Conservation (phyloP, 148 eudicot species). For the Camellia sinensis region DNA sequence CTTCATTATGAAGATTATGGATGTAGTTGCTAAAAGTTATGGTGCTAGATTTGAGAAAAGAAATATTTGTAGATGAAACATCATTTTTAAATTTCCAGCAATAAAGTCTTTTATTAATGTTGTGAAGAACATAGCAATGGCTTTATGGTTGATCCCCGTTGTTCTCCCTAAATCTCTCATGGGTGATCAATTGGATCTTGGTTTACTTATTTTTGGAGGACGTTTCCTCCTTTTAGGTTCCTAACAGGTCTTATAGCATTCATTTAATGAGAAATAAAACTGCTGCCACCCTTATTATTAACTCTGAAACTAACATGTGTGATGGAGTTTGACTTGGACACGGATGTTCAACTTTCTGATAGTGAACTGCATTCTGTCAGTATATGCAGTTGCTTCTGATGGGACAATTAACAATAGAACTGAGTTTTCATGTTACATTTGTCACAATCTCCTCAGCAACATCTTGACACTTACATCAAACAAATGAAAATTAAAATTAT, state of each 20-base stretch:
- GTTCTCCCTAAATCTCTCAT: neutral
- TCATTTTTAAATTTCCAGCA: neutral
- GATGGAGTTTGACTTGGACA: neutral
- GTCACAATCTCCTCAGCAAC: neutral
- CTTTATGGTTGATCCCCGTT: neutral
- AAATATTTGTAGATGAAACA: neutral
- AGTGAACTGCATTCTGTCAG: neutral
- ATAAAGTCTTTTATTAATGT: neutral
- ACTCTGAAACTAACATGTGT: neutral
- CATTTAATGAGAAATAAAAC: neutral
- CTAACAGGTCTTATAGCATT: neutral
- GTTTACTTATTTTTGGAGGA: neutral
- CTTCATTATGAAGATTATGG: too few relatives aligned
- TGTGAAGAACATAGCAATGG: neutral
- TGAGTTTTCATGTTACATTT: neutral
- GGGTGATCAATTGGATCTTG: neutral
- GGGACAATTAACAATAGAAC: neutral
- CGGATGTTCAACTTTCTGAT: neutral
- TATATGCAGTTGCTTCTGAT: neutral
- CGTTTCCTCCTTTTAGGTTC: neutral
- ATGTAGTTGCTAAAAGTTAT: too few relatives aligned
- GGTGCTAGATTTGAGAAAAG: too few relatives aligned
- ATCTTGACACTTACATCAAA: neutral
- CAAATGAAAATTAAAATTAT: neutral
- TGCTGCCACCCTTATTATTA: neutral